Percentiles rank a stretch among this genome's conserved stretches.
phyloP scores from a whole-genome alignment of 169 alveolate genomes.

The Plasmodium gaboni region DNA sequence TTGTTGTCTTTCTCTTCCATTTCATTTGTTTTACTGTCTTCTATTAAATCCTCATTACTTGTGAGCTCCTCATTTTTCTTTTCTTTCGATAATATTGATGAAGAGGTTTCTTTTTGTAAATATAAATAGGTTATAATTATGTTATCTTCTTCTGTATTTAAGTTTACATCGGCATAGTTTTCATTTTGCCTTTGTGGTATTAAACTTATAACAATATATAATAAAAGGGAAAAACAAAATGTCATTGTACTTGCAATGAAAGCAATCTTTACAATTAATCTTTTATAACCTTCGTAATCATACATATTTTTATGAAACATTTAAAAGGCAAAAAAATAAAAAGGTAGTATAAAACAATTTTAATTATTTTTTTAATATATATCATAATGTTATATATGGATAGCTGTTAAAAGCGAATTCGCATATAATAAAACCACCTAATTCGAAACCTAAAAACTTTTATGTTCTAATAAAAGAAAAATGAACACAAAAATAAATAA shows the following conservation, averaged over 20 bases:
- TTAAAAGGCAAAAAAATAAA: not conserved
- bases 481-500: not conserved
- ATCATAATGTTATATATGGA: too few relatives aligned
- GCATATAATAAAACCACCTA: too few relatives aligned
- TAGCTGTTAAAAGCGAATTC: too few relatives aligned
- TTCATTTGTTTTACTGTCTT: not conserved
- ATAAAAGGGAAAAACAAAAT: constrained; percentile 21
- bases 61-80: not conserved
- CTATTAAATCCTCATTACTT: not conserved
- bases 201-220: constrained; percentile 18
- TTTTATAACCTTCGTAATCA: constrained; percentile 15
- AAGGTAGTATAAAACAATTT: too few relatives aligned
- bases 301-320: not conserved
- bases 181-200: constrained; percentile 18
- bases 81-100: not conserved
- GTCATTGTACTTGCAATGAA: constrained; percentile 40
- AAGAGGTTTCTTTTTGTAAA: constrained; percentile 9
- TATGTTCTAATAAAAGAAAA: not conserved
- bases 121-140: constrained; percentile 32
- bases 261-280: constrained; percentile 22
- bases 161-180: constrained; percentile 33
- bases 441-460: too few relatives aligned
- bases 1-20: not conserved
- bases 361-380: too few relatives aligned
- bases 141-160: constrained; percentile 16